Evolutionary conservation across 2,329 filamentous ascomycete genomes (phyloP).

Genomic region (Neopestalotiopsis rosae): DNA sequence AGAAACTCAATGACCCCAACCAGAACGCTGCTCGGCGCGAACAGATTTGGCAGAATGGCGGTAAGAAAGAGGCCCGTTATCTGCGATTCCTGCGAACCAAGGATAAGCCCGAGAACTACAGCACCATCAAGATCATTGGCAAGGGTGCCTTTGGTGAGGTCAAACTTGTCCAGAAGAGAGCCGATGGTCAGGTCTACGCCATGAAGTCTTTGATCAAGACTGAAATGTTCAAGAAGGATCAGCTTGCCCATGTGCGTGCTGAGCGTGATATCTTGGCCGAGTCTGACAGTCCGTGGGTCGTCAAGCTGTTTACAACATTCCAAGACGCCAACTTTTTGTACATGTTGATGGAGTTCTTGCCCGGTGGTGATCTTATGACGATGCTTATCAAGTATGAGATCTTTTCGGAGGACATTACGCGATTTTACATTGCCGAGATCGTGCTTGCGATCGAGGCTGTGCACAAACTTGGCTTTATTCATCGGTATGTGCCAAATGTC

Average conservation of each 20-base stretch:
- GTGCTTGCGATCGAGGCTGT: slow-evolving; percentile 98
- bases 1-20: slow-evolving; percentile 78
- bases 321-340: slow-evolving; percentile 96
- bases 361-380: slow-evolving; percentile 97
- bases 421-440: slow-evolving; percentile 99
- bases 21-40: slow-evolving; percentile 79
- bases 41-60: slow-evolving; percentile 82
- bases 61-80: slow-evolving; percentile 89
- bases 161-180: slow-evolving; percentile 94
- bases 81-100: slow-evolving; percentile 92
- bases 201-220: slow-evolving; percentile 98
- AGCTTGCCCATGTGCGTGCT: slow-evolving; percentile 94
- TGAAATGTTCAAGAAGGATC: slow-evolving; percentile 99
- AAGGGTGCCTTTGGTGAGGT: slow-evolving; percentile 99
- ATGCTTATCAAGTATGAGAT: slow-evolving; percentile 99
- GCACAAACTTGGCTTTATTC: slow-evolving; percentile 96
- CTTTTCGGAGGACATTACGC: slow-evolving; percentile 97
- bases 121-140: slow-evolving; percentile 96
- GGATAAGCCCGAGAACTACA: slow-evolving; percentile 93
- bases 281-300: slow-evolving; percentile 99
- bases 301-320: slow-evolving; percentile 98
- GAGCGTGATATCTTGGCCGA: slow-evolving; percentile 98
- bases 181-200: slow-evolving; percentile 95
- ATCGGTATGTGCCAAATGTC: slow-evolving; percentile 68
- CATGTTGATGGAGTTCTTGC: slow-evolving; percentile 99